Evolutionary conservation across 1,284 basidiomycete genomes (phyloP).

Genomic region (Earliella scabrosa): DNA sequence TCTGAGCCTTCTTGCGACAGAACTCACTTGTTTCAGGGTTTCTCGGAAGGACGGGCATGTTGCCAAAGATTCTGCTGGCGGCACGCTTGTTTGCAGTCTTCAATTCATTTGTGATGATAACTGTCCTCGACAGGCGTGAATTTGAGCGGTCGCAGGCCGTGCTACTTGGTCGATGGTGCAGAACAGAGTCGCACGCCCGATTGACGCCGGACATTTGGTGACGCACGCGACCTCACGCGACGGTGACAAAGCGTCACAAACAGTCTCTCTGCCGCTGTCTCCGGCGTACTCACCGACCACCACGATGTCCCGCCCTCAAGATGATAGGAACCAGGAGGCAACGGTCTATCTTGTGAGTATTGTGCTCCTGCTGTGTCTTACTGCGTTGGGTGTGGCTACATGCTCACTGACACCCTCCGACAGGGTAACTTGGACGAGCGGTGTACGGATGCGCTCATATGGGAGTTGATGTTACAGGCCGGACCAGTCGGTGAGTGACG

Average conservation of each 20-base stretch:
- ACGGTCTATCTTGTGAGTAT: slow-evolving; percentile 86
- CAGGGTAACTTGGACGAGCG: slow-evolving; percentile 98
- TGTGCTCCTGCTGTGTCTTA: not conserved
- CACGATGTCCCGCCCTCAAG: slow-evolving; percentile 82
- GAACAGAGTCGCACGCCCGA: no score
- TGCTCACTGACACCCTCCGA: not conserved
- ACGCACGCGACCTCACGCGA: not conserved
- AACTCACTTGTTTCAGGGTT: no score
- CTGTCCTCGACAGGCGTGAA: no score
- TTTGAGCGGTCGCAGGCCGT: no score
- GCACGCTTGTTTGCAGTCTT: no score
- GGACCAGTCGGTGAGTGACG: slow-evolving; percentile 94
- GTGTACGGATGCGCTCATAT: slow-evolving; percentile 91
- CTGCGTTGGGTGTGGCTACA: not conserved
- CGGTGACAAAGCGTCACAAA: slow-evolving; percentile 20
- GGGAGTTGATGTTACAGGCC: slow-evolving; percentile 99
- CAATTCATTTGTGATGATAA: no score
- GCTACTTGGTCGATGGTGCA: no score
- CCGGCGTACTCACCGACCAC: slow-evolving; percentile 21
- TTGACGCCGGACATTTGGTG: no score
- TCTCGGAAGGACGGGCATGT: no score
- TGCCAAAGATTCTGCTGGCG: no score
- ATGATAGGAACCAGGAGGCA: slow-evolving; percentile 94
- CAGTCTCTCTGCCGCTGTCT: slow-evolving; percentile 9
- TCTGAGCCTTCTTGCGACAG: not conserved